These are phyloP conservation scores for Penicillium sumatraense DNA, from an alignment of 2,329 filamentous ascomycete genomes.

Conservation along the genomic window DNA sequence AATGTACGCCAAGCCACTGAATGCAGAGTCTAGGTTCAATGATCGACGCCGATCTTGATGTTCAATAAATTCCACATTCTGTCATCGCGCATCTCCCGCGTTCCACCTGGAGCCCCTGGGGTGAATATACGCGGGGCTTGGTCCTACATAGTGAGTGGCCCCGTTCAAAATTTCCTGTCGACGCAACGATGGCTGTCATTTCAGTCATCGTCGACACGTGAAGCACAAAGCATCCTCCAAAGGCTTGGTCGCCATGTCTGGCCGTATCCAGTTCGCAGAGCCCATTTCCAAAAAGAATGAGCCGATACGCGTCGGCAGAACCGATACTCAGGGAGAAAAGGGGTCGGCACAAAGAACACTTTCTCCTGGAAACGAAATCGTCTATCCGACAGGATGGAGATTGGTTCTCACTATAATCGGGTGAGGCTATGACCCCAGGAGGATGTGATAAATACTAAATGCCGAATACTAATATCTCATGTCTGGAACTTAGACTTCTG, in stretches of 20 bases:
- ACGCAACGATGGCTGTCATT: conserved; percentile 19
- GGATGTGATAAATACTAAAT: not conserved
- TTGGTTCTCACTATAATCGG: conserved; percentile 26
- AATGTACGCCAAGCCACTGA: conserved; percentile 21
- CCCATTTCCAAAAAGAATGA: conserved; percentile 15
- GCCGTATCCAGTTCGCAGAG: conserved; percentile 27
- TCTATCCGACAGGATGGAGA: conserved; percentile 30
- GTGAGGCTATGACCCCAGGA: conserved; percentile 7
- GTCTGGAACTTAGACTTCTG: conserved; percentile 23
- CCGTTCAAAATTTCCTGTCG: conserved; percentile 21
- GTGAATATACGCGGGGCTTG: conserved; percentile 29
- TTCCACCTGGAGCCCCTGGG: conserved; percentile 30
- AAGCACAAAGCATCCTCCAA: conserved; percentile 14
- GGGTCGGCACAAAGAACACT: conserved; percentile 22
- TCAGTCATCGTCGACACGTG: conserved; percentile 18
- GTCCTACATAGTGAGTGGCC: conserved; percentile 25
- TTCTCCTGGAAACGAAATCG: conserved; percentile 29
- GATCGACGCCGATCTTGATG: conserved; percentile 29
- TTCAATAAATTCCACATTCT: conserved; percentile 31
- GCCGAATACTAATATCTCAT: conserved; percentile 9
- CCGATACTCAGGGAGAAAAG: conserved; percentile 21
- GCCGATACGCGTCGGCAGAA: not conserved
- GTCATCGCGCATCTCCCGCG: conserved; percentile 30
- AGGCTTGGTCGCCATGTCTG: conserved; percentile 20
- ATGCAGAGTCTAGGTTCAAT: conserved; percentile 28